Percentiles rank a stretch among this genome's conserved stretches.
Conservation (phyloP, 73 alveolate genomes). For the Diophrys sp. region DNA sequence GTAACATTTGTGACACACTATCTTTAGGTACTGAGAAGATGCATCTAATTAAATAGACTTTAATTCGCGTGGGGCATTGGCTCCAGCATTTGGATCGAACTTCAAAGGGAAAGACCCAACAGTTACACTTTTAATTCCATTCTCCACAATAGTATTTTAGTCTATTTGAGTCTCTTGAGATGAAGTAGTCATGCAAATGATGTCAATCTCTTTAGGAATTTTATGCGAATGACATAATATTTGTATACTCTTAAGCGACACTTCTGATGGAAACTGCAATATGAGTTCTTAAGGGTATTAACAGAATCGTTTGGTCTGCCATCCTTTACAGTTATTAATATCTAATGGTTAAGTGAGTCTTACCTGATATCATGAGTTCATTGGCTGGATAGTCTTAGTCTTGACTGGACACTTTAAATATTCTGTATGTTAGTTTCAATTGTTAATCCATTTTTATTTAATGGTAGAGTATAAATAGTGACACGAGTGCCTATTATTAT, state of each 20-base stretch:
- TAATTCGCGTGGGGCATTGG: background rate
- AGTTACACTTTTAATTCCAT: background rate
- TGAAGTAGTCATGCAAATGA: background rate
- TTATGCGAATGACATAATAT: constrained; percentile 8
- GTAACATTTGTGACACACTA: background rate
- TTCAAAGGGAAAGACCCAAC: background rate
- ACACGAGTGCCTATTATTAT: too few relatives aligned
- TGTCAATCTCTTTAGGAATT: constrained; percentile 2
- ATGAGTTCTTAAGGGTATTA: background rate
- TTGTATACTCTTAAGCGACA: background rate
- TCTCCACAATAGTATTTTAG: background rate
- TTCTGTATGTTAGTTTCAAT: background rate
- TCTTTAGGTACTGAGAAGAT: background rate
- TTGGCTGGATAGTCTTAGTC: constrained; percentile 3
- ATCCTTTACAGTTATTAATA: background rate
- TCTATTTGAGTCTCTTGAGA: background rate
- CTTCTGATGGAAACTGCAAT: constrained; percentile 3
- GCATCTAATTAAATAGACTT: background rate
- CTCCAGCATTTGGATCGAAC: background rate
- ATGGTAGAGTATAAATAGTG: too few relatives aligned
- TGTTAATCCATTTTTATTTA: background rate
- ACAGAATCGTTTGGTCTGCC: constrained; percentile 3
- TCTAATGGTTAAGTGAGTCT: background rate
- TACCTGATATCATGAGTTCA: constrained; percentile 4
- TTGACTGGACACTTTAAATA: background rate